A percentile compares a stretch with the other conserved stretches of the same genome.
These are phyloP conservation scores for Talaromyces islandicus DNA, from an alignment of 2,329 filamentous ascomycete species.

Conservation along the genomic window DNA sequence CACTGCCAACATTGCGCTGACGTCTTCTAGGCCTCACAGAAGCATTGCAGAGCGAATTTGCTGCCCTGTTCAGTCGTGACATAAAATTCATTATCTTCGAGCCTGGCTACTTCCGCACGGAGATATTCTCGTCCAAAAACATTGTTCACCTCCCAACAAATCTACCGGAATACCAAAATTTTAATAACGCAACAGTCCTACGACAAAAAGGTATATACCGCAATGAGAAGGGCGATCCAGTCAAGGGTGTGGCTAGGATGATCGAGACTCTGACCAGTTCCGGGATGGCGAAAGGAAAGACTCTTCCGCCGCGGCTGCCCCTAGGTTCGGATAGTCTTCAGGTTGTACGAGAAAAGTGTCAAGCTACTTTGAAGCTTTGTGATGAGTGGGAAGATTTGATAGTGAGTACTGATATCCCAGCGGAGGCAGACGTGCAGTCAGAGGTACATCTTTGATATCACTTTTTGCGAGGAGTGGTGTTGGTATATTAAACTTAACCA, in stretches of 20 bases:
- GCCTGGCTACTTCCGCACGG: conserved; percentile 22
- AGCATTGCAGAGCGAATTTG: conserved; percentile 13
- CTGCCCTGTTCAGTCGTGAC: conserved; percentile 20
- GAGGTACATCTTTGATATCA: not conserved
- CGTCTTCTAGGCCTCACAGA: conserved; percentile 34
- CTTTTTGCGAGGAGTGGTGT: no score
- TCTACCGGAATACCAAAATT: conserved; percentile 35
- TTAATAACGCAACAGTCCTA: conserved; percentile 18
- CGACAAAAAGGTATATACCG: conserved; percentile 6
- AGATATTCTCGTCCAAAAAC: conserved; percentile 14
- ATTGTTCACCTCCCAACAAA: not conserved
- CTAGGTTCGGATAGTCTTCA: conserved; percentile 21
- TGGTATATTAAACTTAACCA: no score
- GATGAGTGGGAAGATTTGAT: conserved; percentile 8
- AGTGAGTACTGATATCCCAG: conserved; percentile 3
- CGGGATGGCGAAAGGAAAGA: conserved; percentile 19
- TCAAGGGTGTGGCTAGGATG: conserved; percentile 20
- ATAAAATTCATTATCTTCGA: conserved; percentile 19
- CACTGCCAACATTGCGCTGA: not conserved
- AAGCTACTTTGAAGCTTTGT: conserved; percentile 4
- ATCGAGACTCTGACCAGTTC: conserved; percentile 21
- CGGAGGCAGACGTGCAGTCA: not conserved
- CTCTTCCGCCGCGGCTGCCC: conserved; percentile 18
- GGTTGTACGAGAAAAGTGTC: conserved; percentile 15
- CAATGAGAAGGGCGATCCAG: conserved; percentile 21